phyloP scores from a whole-genome alignment of 2,329 filamentous ascomycete genomes.

The Calonectria honghensis region DNA sequence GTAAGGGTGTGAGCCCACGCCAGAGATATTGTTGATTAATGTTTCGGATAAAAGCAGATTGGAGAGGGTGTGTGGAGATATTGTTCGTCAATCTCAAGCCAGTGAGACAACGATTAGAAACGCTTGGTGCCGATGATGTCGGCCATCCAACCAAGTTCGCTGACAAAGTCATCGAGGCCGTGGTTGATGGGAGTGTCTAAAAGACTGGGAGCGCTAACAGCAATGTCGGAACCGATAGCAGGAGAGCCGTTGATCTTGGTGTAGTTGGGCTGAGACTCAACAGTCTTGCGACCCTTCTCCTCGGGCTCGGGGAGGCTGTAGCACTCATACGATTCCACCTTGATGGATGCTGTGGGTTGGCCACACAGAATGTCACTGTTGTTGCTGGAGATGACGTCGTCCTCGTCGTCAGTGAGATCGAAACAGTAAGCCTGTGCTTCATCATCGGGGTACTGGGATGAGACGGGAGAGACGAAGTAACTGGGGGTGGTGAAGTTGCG shows the following conservation, averaged over 20 bases:
- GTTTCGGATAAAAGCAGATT: constrained; percentile 33
- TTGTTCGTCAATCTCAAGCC: constrained; percentile 23
- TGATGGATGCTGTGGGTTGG: constrained; percentile 47
- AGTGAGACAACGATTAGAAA: constrained; percentile 40
- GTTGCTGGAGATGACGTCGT: constrained; percentile 61
- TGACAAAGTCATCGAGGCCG: constrained; percentile 64
- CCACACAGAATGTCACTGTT: constrained; percentile 61
- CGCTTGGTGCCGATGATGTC: constrained; percentile 65
- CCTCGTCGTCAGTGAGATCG: constrained; percentile 67
- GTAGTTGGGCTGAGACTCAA: constrained; percentile 47
- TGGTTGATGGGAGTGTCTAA: constrained; percentile 61
- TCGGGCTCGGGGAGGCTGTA: constrained; percentile 68
- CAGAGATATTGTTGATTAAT: constrained; percentile 39
- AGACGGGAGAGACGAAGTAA: constrained; percentile 59
- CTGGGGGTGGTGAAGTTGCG: constrained; percentile 57
- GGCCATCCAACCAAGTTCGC: constrained; percentile 72
- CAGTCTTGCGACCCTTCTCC: constrained; percentile 49
- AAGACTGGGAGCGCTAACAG: constrained; percentile 51
- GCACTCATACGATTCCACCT: constrained; percentile 55
- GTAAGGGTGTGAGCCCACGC: constrained; percentile 34
- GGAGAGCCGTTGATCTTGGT: constrained; percentile 49
- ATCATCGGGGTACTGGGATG: constrained; percentile 62
- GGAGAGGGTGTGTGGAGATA: constrained; percentile 2
- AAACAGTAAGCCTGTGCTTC: constrained; percentile 66
- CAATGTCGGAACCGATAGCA: constrained; percentile 50